phyloP scores from a whole-genome alignment of 345 rosid genomes.

The Camelina sativa region DNA sequence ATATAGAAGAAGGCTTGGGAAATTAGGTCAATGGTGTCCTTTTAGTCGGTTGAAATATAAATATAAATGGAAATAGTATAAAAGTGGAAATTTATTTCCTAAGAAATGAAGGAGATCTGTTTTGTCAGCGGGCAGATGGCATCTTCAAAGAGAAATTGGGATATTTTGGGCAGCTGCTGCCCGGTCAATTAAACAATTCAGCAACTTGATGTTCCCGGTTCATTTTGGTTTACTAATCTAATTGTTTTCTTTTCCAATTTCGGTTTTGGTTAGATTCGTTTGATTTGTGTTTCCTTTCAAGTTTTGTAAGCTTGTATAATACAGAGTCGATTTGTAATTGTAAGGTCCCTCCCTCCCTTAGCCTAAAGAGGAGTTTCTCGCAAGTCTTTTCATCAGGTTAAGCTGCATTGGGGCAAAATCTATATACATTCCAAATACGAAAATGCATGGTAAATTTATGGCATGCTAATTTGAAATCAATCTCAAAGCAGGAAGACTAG shows the following conservation, averaged over 20 bases:
- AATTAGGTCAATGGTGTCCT: slow-evolving; percentile 41
- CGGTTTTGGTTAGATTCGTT: too few species aligned
- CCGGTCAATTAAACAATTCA: slow-evolving; percentile 26
- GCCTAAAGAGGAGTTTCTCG: too few species aligned
- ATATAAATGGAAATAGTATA: slow-evolving; percentile 10
- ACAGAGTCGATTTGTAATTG: too few species aligned
- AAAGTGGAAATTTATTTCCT: neutral
- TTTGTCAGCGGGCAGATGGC: slow-evolving; percentile 35
- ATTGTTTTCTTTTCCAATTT: neutral
- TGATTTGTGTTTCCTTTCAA: too few species aligned
- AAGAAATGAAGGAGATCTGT: slow-evolving; percentile 18
- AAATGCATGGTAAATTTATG: too few species aligned
- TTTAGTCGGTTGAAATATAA: slow-evolving; percentile 18
- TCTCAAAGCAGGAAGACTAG: too few species aligned
- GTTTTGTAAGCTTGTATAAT: too few species aligned
- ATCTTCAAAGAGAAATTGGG: neutral
- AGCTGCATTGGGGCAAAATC: neutral
- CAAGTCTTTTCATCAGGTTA: too few species aligned
- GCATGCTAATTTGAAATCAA: too few species aligned
- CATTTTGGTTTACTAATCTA: slow-evolving; percentile 12
- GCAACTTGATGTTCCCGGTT: slow-evolving; percentile 34
- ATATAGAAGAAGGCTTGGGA: slow-evolving; percentile 37
- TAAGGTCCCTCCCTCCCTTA: too few species aligned
- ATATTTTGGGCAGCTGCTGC: slow-evolving; percentile 38
- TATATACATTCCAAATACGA: neutral